A percentile compares a stretch with the other conserved stretches of the same genome.
Evolutionary conservation across 2,329 filamentous ascomycete species (phyloP).

Genomic region (Chrysoporthe puriensis): DNA sequence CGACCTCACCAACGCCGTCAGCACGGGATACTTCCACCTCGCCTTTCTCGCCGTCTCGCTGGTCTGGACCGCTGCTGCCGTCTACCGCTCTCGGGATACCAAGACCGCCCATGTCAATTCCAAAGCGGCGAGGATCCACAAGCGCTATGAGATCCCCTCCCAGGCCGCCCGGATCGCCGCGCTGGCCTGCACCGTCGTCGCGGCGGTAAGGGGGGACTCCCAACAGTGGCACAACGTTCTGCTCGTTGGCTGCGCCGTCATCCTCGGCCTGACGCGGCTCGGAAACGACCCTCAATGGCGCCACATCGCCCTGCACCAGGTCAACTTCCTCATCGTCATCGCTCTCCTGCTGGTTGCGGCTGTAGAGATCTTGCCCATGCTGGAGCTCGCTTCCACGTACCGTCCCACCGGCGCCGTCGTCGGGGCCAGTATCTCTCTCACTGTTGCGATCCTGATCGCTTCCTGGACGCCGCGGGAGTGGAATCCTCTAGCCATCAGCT

Average conservation of each 20-base stretch:
- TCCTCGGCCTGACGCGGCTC: conserved; percentile 25
- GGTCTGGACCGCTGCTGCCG: conserved; percentile 18
- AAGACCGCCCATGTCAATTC: conserved; percentile 3
- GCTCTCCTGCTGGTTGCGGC: conserved; percentile 23
- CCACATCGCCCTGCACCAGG: conserved; percentile 27
- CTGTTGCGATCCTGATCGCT: conserved; percentile 45
- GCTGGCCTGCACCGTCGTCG: conserved; percentile 19
- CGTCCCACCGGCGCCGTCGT: conserved; percentile 36
- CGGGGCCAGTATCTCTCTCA: conserved; percentile 43
- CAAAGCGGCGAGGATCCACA: conserved; percentile 22
- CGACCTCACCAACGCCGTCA: conserved; percentile 2
- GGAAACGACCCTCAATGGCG: conserved; percentile 23
- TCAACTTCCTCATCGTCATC: conserved; percentile 22
- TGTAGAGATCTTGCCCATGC: conserved; percentile 30
- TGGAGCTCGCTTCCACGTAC: conserved; percentile 29
- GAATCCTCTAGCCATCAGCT: conserved; percentile 47
- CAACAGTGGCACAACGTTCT: conserved; percentile 22
- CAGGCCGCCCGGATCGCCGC: conserved; percentile 21
- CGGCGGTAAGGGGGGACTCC: conserved; percentile 15
- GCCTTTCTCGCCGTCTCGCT: conserved; percentile 21
- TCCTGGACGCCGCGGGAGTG: conserved; percentile 54
- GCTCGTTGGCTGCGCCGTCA: conserved; percentile 20
- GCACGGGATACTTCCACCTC: conserved; percentile 20
- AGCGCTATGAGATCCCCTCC: conserved; percentile 26
- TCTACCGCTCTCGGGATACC: conserved; percentile 8